Percentiles rank a stretch among this genome's conserved stretches.
Evolutionary conservation across 305 asterid genomes (phyloP).

Genomic region (Fraxinus greggii): DNA sequence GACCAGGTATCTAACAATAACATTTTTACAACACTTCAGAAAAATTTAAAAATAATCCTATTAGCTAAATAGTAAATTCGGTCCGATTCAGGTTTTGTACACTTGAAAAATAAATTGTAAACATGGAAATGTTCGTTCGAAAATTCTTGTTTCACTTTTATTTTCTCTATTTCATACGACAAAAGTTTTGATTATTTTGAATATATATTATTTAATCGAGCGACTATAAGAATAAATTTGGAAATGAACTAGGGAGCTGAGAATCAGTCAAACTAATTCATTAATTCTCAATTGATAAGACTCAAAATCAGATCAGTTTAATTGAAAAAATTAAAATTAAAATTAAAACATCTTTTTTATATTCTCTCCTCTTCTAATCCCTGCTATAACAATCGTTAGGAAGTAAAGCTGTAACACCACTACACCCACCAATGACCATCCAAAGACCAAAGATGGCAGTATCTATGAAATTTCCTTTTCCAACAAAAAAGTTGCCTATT

Average conservation of each 20-base stretch:
- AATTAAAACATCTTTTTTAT: neutral
- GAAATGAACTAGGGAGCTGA: neutral
- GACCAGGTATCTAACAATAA: neutral
- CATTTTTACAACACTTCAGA: neutral
- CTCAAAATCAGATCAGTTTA: neutral
- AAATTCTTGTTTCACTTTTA: neutral
- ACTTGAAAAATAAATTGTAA: neutral
- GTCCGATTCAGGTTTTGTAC: neutral
- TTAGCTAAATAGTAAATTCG: neutral
- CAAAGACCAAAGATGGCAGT: neutral
- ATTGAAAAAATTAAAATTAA: too few species aligned
- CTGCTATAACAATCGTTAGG: neutral
- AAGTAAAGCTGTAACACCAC: neutral
- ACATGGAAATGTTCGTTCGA: neutral
- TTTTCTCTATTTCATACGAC: neutral
- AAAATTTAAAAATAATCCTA: neutral
- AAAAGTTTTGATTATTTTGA: neutral
- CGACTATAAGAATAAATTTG: neutral
- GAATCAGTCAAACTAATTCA: neutral
- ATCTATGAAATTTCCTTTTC: slow-evolving; percentile 1
- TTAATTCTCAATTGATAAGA: neutral
- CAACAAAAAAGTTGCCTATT: neutral
- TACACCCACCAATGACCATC: neutral
- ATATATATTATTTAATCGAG: neutral
- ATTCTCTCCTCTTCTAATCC: neutral